Base-by-base conservation (phyloP, 768 basidiomycete genomes). In the Kondoa subrosea region DNA sequence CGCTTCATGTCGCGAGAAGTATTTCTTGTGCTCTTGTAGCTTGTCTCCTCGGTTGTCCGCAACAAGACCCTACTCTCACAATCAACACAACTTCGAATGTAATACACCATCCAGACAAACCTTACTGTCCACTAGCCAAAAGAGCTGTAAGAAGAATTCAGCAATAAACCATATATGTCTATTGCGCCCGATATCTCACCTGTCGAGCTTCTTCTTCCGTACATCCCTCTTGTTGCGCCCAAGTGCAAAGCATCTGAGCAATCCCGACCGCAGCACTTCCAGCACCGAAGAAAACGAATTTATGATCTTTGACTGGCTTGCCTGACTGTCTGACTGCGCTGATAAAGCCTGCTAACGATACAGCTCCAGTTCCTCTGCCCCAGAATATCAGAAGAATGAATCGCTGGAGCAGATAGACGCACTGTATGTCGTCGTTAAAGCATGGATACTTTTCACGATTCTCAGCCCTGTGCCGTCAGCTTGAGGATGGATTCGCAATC, bases 261-360 rank as follows among this genome's bases (percentile, higher is more conserved):
- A 96, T 91, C 59, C 91, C 92, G 65, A 95, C 87, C 70, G 90
- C 91, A 1, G 89, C 88, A 29, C 86, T 87, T 3, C 92, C 92
- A 2, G 91, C 89, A 21, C 92, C 92, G 66, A 89, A 85, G 82
- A 96, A 93, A 57, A 93, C 83, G 73, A 95, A 89, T 50, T 85
- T 84, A 74, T 93, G 91, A 32, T 85, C 83, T 34, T 80, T 79
- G 56, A 90, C 79, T 4, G 87, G 56, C 25, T 67, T 66, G 4
- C 66, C 64, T 58, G 60, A 70, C 2, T 66, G 66, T 3, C 64
- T 29, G 66, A 73, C 71, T 0, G 91, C 92, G 72, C 89, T 90
- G 73, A 91, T 76, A 79, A 93, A 86, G 2, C 92, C 92, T 3
- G 65, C 86, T 64, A 96, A 84, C 50, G 93, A 87, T 72, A 93